Conservation (phyloP, 2,329 filamentous ascomycete species). For the Fusarium stilboides region DNA sequence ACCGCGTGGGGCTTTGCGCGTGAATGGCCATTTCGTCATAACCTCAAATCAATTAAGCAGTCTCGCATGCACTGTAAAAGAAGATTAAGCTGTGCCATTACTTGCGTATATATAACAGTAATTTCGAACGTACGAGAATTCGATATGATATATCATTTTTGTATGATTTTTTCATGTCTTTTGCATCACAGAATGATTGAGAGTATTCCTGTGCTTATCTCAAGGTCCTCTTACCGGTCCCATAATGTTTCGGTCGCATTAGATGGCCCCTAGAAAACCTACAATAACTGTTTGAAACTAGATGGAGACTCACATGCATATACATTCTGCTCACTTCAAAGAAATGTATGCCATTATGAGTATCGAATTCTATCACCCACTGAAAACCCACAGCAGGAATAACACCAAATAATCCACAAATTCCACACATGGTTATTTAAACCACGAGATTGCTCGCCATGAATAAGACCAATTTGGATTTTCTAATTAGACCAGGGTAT, state of each 20-base stretch:
- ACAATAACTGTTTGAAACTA: not conserved
- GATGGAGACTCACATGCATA: not conserved
- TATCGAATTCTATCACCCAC: slow-evolving; percentile 10
- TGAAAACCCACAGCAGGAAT: slow-evolving; percentile 3
- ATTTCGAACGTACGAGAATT: not conserved
- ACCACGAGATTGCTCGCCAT: slow-evolving; percentile 20
- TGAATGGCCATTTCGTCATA: slow-evolving; percentile 46
- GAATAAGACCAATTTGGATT: slow-evolving; percentile 14
- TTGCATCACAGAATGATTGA: no score
- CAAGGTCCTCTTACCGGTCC: no score
- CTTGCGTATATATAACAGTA: not conserved
- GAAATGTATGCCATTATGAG: slow-evolving; percentile 7
- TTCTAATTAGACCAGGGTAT: slow-evolving; percentile 44
- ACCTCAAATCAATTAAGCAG: slow-evolving; percentile 10
- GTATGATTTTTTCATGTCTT: no score
- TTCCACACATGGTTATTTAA: slow-evolving; percentile 17
- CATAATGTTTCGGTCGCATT: no score
- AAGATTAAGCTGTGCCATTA: no score
- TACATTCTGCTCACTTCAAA: not conserved
- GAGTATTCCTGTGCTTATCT: no score
- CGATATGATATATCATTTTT: no score
- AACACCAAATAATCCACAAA: slow-evolving; percentile 18
- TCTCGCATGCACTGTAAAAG: not conserved
- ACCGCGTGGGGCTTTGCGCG: slow-evolving; percentile 17
- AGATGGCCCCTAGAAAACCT: not conserved